Base-by-base conservation (phyloP, 2,329 filamentous ascomycete genomes). In the Truncatella angustata region DNA sequence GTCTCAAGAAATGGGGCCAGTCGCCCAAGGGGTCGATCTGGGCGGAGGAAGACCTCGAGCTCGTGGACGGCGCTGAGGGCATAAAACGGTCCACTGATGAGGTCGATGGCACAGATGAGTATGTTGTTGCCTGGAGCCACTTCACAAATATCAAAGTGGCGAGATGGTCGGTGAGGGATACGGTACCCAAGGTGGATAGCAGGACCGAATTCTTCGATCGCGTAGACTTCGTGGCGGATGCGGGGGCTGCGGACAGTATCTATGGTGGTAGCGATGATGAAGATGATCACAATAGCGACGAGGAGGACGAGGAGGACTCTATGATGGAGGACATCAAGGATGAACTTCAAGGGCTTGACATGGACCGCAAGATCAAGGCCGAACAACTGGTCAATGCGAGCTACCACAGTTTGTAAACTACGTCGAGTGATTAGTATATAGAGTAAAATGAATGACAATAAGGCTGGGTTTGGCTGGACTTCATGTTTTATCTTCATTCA, bases 281-380 rank as follows among this genome's bases (percentile, higher is more conserved):
- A 6, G 18, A 35, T 10, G 20, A 20, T 14, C 35, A 18, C 12
- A 16, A 36, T 16, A 36, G 34, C 1, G 34, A 36, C 16, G 36
- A 43, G 21, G 36, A 51, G 21, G 51, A 35, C 18, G 35, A 24
- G 16, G 35, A 18, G 35, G 42, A 55, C 28, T 49, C 34, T 11
- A 21, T 5, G 21, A 28, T 50, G n/a, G 35, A 50, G 14, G 43
- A 34, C 5, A 24, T 46, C 28, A 46, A 21, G 26, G 43, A 46
- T 23, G 43, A 46, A 28, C 43, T 46, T 28, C 24, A 46, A 4
- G 43, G 43, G 28, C 43, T 46, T 10, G 23, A 46, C 34, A 21
- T 46, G n/a, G 43, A 46, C 43, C 24, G 43, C 12, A 34, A 35
- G 20, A 32, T 5, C 9, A 16, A 26, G 5, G 43, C 34, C 7